These are phyloP conservation scores for Isabelozyma pseudorhagii DNA, from an alignment of 805 yeast genomes.

Conservation along the genomic window DNA sequence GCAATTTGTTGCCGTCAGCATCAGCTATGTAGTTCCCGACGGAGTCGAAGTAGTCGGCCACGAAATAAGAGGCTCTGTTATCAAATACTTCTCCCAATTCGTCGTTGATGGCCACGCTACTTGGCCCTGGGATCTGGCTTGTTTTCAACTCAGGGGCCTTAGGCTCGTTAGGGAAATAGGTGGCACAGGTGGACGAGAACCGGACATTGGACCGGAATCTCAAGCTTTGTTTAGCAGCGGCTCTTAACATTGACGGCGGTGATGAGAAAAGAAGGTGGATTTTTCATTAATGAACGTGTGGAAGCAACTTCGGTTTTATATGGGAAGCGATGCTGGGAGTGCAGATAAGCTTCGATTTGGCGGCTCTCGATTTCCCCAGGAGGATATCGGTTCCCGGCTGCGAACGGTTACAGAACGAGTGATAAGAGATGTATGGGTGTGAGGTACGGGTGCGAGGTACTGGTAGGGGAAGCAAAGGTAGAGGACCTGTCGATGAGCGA, in stretches of 20 bases:
- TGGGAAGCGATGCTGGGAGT: neutral
- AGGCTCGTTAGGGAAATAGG: constrained; percentile 38
- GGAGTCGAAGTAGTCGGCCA: constrained; percentile 36
- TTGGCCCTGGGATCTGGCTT: constrained; percentile 37
- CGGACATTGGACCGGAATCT: neutral
- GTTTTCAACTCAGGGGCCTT: constrained; percentile 26
- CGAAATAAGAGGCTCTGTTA: constrained; percentile 41
- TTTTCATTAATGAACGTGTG: neutral
- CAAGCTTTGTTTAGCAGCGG: neutral
- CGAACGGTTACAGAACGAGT: neutral
- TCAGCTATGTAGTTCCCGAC: constrained; percentile 41
- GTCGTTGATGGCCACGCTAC: constrained; percentile 24
- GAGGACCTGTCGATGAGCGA: too few species aligned
- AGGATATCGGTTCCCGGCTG: neutral
- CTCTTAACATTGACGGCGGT: neutral
- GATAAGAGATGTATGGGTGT: neutral
- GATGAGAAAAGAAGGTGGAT: neutral
- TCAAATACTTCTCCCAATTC: constrained; percentile 37
- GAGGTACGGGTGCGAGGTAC: too few species aligned
- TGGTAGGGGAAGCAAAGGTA: too few species aligned
- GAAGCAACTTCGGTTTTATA: neutral
- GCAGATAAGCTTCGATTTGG: neutral
- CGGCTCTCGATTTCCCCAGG: neutral
- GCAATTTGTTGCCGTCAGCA: constrained; percentile 38
- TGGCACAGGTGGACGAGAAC: constrained; percentile 15